Base-by-base conservation (phyloP, 306 rosid species). In the Cercis canadensis region DNA sequence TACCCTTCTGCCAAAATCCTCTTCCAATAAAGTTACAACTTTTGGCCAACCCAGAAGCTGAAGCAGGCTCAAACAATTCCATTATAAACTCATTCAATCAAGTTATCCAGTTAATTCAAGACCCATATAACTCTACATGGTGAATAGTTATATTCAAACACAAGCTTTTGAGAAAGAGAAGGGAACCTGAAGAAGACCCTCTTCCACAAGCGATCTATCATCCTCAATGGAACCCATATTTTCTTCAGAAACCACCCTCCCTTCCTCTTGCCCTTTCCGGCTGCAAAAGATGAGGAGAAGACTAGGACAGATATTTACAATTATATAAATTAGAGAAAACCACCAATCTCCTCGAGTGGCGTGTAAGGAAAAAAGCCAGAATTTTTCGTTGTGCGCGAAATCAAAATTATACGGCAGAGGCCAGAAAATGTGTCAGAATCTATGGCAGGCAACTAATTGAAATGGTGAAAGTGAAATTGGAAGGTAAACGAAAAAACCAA, bases 201-300 rank as follows among this genome's bases (percentile, higher is more conserved):
- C 59, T 57, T 84, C 83, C n/a, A 74, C 53, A 24, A 84, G 67
- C 39, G 62, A 66, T 2, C 67, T 13, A 39, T 67, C 81, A 31
- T 84, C 75, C 15, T 69, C 81, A 9, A 31, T 2, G 45, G 87
- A 75, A 61, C 72, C 95, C 94, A 50, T 87, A 71, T 43, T 67
- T 55, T 44, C 9, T 34, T 18, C 18, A 24, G 44, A 61, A 50
- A 14, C 46, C 69, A 15, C 50, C 19, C 50, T 56, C 18, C 29
- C 29, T 24, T 62, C 31, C n/a, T n/a, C n/a, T n/a, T n/a, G n/a
- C n/a, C 15, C 41, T 41, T 54, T 4, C 43, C 15, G 47, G 14
- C 8, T 10, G 32, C 9, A 36, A 36, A 16, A 15, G 39, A 37
- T 60, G 21, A 51, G 37, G 12, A 52, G 55, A 54, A 1, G 60